Evolutionary conservation across 306 rosid genomes (phyloP), one percentile per base, ranked within the genome.

Genomic region (Morella rubra): DNA sequence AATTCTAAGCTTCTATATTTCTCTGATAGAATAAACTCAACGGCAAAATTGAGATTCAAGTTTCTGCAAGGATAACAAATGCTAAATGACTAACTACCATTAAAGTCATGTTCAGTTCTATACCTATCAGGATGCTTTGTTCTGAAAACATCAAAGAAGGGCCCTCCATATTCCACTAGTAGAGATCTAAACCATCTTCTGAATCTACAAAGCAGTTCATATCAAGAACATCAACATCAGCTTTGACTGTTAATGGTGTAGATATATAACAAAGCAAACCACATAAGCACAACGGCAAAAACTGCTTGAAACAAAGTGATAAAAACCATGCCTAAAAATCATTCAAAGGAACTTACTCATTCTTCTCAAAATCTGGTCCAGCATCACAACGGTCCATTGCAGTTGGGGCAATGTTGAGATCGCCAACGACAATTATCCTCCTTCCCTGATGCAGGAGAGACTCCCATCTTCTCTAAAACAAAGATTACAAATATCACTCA

Each of bases 391-490:
- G 86, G 82, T 92, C 99, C 72, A 92, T 74, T 55, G 86, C 86
- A 76, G 87, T 91, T 71, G 98, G 99, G 58, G 99, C 99, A 82
- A 95, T 92, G 76, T 95, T 96, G 60, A 96, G 97, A 86, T 92
- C 99, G 71, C 99, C 99, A 87, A 92, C 96, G 54, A 90, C 91
- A 83, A 89, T 45, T 78, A 96, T 71, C 82, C 90, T 91, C 85
- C 93, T 88, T 81, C 90, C 93, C 58, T 73, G 77, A 81, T 13
- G 45, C 87, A 89, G 84, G 79, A 92, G 91, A 79, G 75, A 83
- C 85, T 95, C 99, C 96, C 88, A 95, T 86, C 97, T 92, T 90
- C 81, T 89, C 99, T 95, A 89, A 83, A 77, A 83, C 76, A 80
- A 54, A 65, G 69, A 77, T 73, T 56, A 78, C 77, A 73, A 75